phyloP scores from a whole-genome alignment of 257 asterid genomes.

The Salvia rosmarinus region DNA sequence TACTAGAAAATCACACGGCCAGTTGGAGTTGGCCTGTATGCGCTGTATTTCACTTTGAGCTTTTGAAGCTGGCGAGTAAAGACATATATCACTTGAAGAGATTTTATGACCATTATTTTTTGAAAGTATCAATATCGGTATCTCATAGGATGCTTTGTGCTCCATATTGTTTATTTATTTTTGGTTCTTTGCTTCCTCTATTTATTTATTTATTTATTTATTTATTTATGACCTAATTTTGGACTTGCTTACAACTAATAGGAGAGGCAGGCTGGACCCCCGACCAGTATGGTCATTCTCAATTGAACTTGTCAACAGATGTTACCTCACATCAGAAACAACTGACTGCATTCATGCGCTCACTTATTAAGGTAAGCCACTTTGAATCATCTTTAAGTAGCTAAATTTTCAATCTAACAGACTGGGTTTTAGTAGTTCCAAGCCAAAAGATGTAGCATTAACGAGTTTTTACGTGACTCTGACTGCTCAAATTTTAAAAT shows the following conservation, averaged over 20 bases:
- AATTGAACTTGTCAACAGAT: constrained; percentile 67
- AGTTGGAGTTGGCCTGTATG: constrained; percentile 1
- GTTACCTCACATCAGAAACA: constrained; percentile 69
- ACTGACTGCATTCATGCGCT: constrained; percentile 88
- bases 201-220: no score
- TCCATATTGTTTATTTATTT: constrained; percentile 6
- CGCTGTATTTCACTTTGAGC: neutral
- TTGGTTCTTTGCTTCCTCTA: constrained; percentile 27
- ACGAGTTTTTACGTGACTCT: neutral
- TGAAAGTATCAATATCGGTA: neutral
- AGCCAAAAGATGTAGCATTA: neutral
- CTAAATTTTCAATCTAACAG: neutral
- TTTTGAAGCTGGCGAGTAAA: constrained; percentile 16
- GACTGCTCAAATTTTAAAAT: neutral
- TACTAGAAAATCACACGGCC: constrained; percentile 12
- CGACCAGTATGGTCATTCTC: constrained; percentile 95
- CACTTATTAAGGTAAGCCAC: constrained; percentile 71
- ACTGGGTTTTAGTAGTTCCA: constrained; percentile 4
- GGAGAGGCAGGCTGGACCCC: constrained; percentile 99
- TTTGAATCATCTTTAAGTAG: constrained; percentile 24
- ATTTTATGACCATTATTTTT: neutral
- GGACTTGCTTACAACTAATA: constrained; percentile 42
- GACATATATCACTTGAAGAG: neutral
- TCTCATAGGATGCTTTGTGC: neutral
- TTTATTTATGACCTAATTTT: constrained; percentile 32